Evolutionary conservation across 257 asterid genomes (phyloP), one percentile per base, ranked within the genome.

Genomic region (Cruciata laevipes): DNA sequence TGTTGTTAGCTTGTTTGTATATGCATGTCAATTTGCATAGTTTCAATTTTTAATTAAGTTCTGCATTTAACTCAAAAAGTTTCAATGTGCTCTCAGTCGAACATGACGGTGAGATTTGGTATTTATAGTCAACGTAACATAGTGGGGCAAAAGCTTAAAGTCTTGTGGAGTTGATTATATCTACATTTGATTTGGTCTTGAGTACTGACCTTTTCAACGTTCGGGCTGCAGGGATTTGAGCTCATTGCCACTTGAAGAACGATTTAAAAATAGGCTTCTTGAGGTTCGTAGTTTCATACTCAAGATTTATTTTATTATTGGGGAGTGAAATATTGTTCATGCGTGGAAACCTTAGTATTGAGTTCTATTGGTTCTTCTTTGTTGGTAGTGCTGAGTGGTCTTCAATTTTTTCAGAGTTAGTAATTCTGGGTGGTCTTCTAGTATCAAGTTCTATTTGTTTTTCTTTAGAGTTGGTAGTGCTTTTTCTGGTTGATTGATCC

Each of bases 201-300:
- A 33, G 55, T n/a, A 38, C 55, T n/a, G 25, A 47, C 65, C 14
- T 65, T 65, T 25, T n/a, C 53, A 64, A 61, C 79, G 71, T 40
- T 81, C 74, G 30, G 62, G 51, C 74, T 83, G 78, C 90, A 89
- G 96, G 86, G 55, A 53, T 62, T 69, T 86, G 83, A 77, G 76
- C 83, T 74, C 78, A 13, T 69, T 83, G 71, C 96, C 97, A 10
- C 75, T 87, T 55, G 89, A 88, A 73, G 97, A 90, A 57, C 85
- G 99, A 65, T 70, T 83, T 64, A 74, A 57, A 79, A 75, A 78
- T 57, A 83, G 87, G 85, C 84, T 93, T 73, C 80, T 71, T 72
- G 69, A 93, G 95, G 97, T 93, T 24, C 40, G 85, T 77, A 56
- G 63, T 42, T 61, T 10, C 69, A 65, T 72, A 27, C 53, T 72